Evolutionary conservation across 164 flowering plant genomes (phyloP), one percentile per base, ranked within the genome.

Genomic region (Magnolia officinalis): DNA sequence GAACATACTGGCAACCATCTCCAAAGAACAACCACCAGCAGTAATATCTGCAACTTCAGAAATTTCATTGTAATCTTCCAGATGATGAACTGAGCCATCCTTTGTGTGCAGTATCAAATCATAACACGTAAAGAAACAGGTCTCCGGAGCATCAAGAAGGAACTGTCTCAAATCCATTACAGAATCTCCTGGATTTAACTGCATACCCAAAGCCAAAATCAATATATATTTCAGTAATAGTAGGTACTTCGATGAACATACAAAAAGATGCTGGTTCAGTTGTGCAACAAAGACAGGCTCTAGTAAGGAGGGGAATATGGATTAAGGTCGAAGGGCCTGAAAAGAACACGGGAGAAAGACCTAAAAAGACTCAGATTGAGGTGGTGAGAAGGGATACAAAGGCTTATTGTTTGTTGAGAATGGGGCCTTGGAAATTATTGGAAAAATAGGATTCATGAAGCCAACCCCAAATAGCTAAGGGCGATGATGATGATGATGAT

Each of bases 121-220:
- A 86, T 96, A 96, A 85, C 98, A 92, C 1, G 99, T 96, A 77
- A 90, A 82, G 81, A 83, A 94, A 79, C 98, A 94, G 45, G 99
- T 94, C 80, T 94, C 98, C 8, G 97, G 92, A 71, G 98, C 97
- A 85, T 96, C 99, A 83, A 94, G 98, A 82, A 96, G 98, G 82
- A 96, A 96, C 77, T 94, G 99, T 76, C 98, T 85, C 82, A 94
- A 84, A 79, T 96, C 99, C 99, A 96, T 91, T 7, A 94, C 97
- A 64, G 98, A 90, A 84, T 96, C 99, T 71, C 97, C 98, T n/a
- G 98, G 98, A 79, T 88, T 96, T 83, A 94, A 85, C 98, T 94
- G 92, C 77, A 84, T 24, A 63, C 67, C 20, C 37, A 76, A 81
- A 21, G 29, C 49, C 21, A 80, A 75, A 31, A 31, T 37, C 45